Evolutionary conservation across 768 basidiomycete genomes (phyloP).

Genomic region (Daedalea quercina): DNA sequence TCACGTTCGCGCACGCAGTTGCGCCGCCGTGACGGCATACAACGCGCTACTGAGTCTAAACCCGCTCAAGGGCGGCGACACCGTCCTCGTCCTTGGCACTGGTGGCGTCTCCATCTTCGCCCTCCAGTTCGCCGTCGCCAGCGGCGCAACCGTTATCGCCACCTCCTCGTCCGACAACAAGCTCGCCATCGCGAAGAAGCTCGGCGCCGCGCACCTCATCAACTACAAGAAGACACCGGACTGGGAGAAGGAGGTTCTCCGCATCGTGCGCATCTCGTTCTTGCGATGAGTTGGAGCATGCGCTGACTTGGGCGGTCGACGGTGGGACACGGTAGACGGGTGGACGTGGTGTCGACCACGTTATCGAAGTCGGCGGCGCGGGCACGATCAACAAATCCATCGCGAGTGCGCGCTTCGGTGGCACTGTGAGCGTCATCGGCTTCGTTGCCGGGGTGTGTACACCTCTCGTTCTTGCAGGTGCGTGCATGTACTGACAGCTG

Average conservation of each 20-base stretch:
- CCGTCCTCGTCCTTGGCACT: slow-evolving; percentile 48
- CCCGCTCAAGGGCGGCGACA: slow-evolving; percentile 52
- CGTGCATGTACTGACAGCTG: slow-evolving; percentile 10
- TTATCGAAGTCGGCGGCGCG: slow-evolving; percentile 48
- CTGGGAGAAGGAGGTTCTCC: slow-evolving; percentile 50
- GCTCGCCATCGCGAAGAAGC: slow-evolving; percentile 40
- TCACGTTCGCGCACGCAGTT: slow-evolving; percentile 24
- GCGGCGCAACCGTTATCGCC: slow-evolving; percentile 57
- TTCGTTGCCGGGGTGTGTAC: slow-evolving; percentile 35
- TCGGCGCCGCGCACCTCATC: slow-evolving; percentile 50
- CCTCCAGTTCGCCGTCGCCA: slow-evolving; percentile 53
- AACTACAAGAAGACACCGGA: slow-evolving; percentile 53
- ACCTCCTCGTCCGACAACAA: slow-evolving; percentile 67
- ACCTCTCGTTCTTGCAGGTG: not conserved
- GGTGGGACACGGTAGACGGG: slow-evolving; percentile 17
- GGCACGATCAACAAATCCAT: slow-evolving; percentile 42
- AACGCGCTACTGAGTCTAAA: slow-evolving; percentile 44
- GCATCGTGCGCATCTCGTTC: slow-evolving; percentile 40
- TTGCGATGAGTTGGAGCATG: too few species aligned
- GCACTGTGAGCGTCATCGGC: slow-evolving; percentile 45
- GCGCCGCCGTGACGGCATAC: slow-evolving; percentile 60
- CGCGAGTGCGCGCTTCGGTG: slow-evolving; percentile 32
- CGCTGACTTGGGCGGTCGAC: too few species aligned
- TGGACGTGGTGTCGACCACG: slow-evolving; percentile 28
- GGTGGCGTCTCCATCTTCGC: slow-evolving; percentile 55